phyloP scores from a whole-genome alignment of 2,329 filamentous ascomycete species.

The Arthrobotrys conoides region DNA sequence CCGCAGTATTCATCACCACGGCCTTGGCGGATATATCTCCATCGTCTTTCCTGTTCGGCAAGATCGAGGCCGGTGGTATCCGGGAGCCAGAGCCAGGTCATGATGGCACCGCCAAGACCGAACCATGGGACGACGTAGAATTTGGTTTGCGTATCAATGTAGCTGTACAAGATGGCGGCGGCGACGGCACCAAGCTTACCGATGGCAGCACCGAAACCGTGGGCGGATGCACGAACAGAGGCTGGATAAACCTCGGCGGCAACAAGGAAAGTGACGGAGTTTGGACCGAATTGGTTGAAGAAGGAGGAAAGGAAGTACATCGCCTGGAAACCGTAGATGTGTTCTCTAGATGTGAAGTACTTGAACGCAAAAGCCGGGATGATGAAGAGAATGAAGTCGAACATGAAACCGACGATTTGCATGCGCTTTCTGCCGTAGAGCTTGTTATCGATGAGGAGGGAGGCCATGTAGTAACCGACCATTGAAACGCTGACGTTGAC shows the following conservation, averaged over 20 bases:
- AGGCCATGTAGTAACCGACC: constrained; percentile 87
- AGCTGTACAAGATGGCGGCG: constrained; percentile 92
- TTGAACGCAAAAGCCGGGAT: constrained; percentile 89
- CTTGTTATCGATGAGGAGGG: constrained; percentile 93
- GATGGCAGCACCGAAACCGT: constrained; percentile 92
- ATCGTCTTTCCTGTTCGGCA: constrained; percentile 96
- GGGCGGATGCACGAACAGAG: constrained; percentile 89
- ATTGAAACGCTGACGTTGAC: constrained; percentile 90
- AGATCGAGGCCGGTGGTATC: constrained; percentile 96
- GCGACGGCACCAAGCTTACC: constrained; percentile 91
- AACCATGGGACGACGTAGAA: constrained; percentile 98
- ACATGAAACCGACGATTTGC: constrained; percentile 93
- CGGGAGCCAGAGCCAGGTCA: constrained; percentile 90
- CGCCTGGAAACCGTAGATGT: constrained; percentile 91
- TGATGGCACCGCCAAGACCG: constrained; percentile 84
- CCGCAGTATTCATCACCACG: constrained; percentile 89
- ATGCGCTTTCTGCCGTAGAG: constrained; percentile 96
- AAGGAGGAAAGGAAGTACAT: constrained; percentile 99
- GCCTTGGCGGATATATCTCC: constrained; percentile 86
- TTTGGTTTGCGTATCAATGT: constrained; percentile 85
- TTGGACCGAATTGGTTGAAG: constrained; percentile 99
- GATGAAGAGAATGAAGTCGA: constrained; percentile 93
- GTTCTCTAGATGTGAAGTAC: constrained; percentile 80
- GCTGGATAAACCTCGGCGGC: constrained; percentile 97
- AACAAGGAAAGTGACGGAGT: constrained; percentile 95